Base-by-base conservation (phyloP, 2,329 filamentous ascomycete genomes). In the Onygena corvina region DNA sequence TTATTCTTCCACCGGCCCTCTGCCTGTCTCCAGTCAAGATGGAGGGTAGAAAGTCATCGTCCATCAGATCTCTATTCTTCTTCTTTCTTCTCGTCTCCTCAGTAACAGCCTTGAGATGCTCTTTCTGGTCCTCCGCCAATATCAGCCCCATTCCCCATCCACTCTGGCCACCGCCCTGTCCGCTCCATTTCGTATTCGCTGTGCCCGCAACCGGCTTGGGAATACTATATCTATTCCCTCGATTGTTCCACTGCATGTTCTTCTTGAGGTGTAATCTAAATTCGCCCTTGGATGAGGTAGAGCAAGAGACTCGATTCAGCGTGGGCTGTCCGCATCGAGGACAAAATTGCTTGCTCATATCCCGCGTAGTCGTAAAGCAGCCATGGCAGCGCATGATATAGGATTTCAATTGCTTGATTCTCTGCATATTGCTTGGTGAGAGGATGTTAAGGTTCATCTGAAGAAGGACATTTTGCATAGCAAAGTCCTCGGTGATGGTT, bases 401-500 rank as follows among this genome's bases (percentile, higher is more conserved):
- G 9, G 85, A 90, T 65, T 88, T 90, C 56, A 96, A 76, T 52
- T 84, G 80, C 31, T 81, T 83, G 63, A 98, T 87, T 59, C 88
- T 81, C 54, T 85, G 77, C 53, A 96, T 73, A 12, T 79, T 76
- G 0, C 66, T 66, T 4, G 86, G 77, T 0, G 89, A 88, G 51
- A 95, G 76, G 8, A 95, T 79, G 63, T 92, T 86, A 45, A 98
- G 78, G 69, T 95, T 94, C 73, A 96, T 93, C 58, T 93, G 86
- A 3, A 98, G 76, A 1, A 92, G 78, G 5, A 96, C 88, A 64
- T 96, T 96, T 70, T 96, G 90, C 86, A 98, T 94, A 49, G 92
- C 90, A 68, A 86, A 96, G 71, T 98, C 92, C 50, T 84, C 88
- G 1, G 92, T 96, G 61, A 96, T 83, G 38, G 90, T 81, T n/a